phyloP scores from a whole-genome alignment of 1,139 yeast species.

The Yamadazyma jaroonii region DNA sequence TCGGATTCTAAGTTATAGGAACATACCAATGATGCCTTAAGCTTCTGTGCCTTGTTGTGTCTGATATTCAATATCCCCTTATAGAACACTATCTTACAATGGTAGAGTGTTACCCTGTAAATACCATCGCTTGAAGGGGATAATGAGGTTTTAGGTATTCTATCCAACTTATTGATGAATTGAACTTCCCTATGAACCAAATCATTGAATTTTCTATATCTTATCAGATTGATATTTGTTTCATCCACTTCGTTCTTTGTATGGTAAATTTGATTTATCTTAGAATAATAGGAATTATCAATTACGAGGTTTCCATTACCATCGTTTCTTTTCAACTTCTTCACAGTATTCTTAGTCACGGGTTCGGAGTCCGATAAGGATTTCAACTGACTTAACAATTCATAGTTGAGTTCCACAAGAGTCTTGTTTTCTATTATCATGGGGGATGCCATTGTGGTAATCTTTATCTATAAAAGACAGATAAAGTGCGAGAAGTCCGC shows the following conservation, averaged over 20 bases:
- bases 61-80: slow-evolving; percentile 12
- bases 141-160: slow-evolving; percentile 1
- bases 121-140: slow-evolving; percentile 1
- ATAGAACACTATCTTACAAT: slow-evolving; percentile 8
- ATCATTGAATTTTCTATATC: slow-evolving; percentile 11
- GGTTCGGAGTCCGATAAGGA: background rate
- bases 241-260: slow-evolving; percentile 8
- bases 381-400: background rate
- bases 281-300: slow-evolving; percentile 7
- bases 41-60: slow-evolving; percentile 12
- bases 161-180: slow-evolving; percentile 3
- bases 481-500: no score
- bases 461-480: no score
- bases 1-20: slow-evolving; percentile 11
- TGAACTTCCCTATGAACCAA: slow-evolving; percentile 9
- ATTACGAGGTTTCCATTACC: slow-evolving; percentile 6
- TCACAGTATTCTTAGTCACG: background rate
- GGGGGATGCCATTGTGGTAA: background rate
- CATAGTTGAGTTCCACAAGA: slow-evolving; percentile 1
- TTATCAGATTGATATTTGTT: slow-evolving; percentile 10
- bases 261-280: slow-evolving; percentile 11
- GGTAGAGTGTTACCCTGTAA: background rate
- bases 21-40: slow-evolving; percentile 14
- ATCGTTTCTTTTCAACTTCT: slow-evolving; percentile 8
- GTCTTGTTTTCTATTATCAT: slow-evolving; percentile 1